Conservation (phyloP, 306 rosid genomes). For the Trifolium fragiferum region DNA sequence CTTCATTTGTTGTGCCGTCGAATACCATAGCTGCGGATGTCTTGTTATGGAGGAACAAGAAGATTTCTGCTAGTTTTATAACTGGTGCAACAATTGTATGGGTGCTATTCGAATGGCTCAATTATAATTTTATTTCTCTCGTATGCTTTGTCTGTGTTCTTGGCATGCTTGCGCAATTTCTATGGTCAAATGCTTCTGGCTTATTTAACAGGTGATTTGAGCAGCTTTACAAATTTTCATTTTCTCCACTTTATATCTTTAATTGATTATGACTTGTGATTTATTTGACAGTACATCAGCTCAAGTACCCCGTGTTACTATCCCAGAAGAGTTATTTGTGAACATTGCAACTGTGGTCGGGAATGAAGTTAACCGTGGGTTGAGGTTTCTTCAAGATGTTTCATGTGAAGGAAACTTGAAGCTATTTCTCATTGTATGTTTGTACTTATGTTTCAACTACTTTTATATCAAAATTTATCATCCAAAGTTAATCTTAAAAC, state of each 20-base stretch:
- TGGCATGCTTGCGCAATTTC: conserved; percentile 77
- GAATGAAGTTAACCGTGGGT: conserved; percentile 59
- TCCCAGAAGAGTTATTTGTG: conserved; percentile 69
- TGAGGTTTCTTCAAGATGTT: conserved; percentile 74
- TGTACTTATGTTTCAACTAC: neutral
- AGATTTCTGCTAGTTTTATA: conserved; percentile 85
- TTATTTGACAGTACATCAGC: conserved; percentile 55
- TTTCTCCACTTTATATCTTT: neutral
- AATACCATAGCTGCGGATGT: conserved; percentile 79
- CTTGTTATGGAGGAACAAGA: conserved; percentile 95
- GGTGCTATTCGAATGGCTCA: conserved; percentile 93
- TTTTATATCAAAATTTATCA: neutral
- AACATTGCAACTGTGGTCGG: conserved; percentile 61
- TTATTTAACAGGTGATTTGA: conserved; percentile 62
- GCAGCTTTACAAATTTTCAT: conserved; percentile 30
- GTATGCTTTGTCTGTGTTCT: conserved; percentile 63
- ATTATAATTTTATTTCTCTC: conserved; percentile 74
- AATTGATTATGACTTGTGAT: conserved; percentile 29
- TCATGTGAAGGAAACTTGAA: conserved; percentile 80
- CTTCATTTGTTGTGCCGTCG: neutral
- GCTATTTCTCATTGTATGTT: conserved; percentile 69
- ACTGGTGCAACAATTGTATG: conserved; percentile 71
- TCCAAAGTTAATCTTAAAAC: neutral
- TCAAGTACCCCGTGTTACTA: conserved; percentile 64
- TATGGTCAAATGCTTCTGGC: conserved; percentile 83